Base-by-base conservation (phyloP, 1,139 yeast species). In the Candida pseudoviswanathii region DNA sequence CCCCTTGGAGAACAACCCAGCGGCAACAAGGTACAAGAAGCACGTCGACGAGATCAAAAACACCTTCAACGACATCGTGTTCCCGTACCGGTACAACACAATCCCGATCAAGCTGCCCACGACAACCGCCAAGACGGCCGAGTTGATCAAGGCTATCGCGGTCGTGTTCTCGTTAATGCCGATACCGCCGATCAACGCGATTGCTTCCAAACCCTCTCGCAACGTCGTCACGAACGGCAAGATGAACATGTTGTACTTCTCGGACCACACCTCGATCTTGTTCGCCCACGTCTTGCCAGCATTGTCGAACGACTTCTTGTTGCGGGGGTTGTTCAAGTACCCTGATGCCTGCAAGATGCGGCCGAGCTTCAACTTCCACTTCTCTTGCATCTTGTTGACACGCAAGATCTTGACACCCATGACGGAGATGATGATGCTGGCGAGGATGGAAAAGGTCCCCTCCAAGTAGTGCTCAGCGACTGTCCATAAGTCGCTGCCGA, bases 331-430 rank as follows among this genome's bases (percentile, higher is more conserved):
- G 7, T 16, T 16, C 16, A 16, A 16, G 16, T 16, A 16, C 16
- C 16, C 16, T 2, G 16, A 16, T 2, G 16, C 16, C 16, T 16
- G 16, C 16, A 16, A 16, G 16, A 16, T 16, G 16, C 16, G 16
- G 2, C 80, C 78, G 56, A 73, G 64, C 55, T 75, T 75, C 49
- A 74, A 67, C 77, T 78, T 73, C 81, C 81, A 76, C 59, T 76
- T 75, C 39, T 73, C 68, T 58, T 76, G 75, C 81, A 76, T 75
- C 63, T 87, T 85, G 69, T 89, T 90, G 64, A 91, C 81, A 58
- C 97, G 76, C 57, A 91, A 75, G 76, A 91, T 81, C 9, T 96
- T 90, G 45, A 90, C 70, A 43, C 97, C 97, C 97, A 91, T 90
- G 47, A 87, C 72, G 4, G 96, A 86, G 63, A 91, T 91, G 72